Evolutionary conservation across 1,284 basidiomycete species (phyloP).

Genomic region (Malassezia dermatis): DNA sequence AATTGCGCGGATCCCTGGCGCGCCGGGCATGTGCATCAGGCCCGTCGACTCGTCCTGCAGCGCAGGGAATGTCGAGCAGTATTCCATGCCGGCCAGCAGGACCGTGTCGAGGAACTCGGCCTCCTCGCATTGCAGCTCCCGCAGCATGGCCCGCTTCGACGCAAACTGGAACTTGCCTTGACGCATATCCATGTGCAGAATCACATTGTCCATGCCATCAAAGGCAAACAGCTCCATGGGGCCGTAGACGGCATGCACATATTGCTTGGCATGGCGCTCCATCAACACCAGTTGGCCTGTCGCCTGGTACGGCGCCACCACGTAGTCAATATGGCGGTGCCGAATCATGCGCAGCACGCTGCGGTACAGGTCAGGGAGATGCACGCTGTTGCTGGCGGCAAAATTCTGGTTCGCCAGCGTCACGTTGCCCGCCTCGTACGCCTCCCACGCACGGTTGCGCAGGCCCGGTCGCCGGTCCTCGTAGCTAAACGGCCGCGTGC

Average conservation of each 20-base stretch:
- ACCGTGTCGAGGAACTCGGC: slow-evolving; percentile 92
- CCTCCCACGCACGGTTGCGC: slow-evolving; percentile 38
- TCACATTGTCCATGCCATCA: slow-evolving; percentile 73
- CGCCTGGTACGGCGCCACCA: slow-evolving; percentile 86
- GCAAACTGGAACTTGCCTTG: slow-evolving; percentile 61
- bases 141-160: slow-evolving; percentile 67
- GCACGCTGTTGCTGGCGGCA: slow-evolving; percentile 59
- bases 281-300: slow-evolving; percentile 93
- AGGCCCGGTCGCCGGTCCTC: slow-evolving; percentile 39
- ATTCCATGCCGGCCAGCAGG: slow-evolving; percentile 80
- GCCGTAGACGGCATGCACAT: slow-evolving; percentile 88
- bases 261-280: slow-evolving; percentile 80
- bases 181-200: slow-evolving; percentile 60
- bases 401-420: slow-evolving; percentile 74
- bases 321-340: slow-evolving; percentile 87
- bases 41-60: slow-evolving; percentile 54
- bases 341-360: slow-evolving; percentile 83
- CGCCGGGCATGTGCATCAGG: slow-evolving; percentile 18
- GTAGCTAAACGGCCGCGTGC: slow-evolving; percentile 33
- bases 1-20: slow-evolving; percentile 42
- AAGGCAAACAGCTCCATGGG: slow-evolving; percentile 83
- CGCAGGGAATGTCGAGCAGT: slow-evolving; percentile 69
- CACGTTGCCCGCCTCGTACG: slow-evolving; percentile 52
- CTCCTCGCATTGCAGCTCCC: slow-evolving; percentile 65
- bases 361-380: slow-evolving; percentile 68